Conservation (phyloP, 2,329 filamentous ascomycete species). For the Colletotrichum theobromicola region DNA sequence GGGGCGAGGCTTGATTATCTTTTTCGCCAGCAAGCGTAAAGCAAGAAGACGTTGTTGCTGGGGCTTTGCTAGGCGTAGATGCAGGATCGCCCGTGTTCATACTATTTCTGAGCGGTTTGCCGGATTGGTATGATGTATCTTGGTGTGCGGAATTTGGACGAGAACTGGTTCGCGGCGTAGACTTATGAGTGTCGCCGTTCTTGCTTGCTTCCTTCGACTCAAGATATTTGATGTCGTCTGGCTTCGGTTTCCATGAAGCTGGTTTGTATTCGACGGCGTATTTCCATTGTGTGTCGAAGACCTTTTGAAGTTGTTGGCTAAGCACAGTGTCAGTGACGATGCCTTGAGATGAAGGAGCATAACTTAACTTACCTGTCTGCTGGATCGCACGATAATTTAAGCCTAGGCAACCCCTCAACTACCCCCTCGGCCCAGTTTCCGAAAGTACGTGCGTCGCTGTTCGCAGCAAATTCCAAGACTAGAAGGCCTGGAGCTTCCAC, state of each 20-base stretch:
- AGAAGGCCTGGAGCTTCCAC: neutral
- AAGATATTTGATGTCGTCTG: neutral
- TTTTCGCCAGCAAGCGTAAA: neutral
- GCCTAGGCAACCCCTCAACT: accelerated
- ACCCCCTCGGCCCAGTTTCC: neutral
- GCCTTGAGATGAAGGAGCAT: neutral
- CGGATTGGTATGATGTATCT: neutral
- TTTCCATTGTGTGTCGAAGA: neutral
- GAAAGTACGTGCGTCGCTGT: neutral
- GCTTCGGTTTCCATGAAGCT: neutral
- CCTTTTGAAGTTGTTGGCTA: neutral
- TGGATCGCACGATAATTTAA: neutral
- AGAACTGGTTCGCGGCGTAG: neutral
- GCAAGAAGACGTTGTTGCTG: neutral
- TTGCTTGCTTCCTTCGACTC: neutral
- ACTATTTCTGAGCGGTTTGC: neutral
- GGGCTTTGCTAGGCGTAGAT: neutral
- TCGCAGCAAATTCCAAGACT: neutral
- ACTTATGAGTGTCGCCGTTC: neutral
- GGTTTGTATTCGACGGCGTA: neutral
- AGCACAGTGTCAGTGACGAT: neutral
- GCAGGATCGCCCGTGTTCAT: neutral
- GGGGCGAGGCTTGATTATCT: neutral
- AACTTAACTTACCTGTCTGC: neutral
- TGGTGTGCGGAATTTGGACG: neutral